Evolutionary conservation across 805 yeast genomes (phyloP).

Genomic region (Jamesozyma rosinii): DNA sequence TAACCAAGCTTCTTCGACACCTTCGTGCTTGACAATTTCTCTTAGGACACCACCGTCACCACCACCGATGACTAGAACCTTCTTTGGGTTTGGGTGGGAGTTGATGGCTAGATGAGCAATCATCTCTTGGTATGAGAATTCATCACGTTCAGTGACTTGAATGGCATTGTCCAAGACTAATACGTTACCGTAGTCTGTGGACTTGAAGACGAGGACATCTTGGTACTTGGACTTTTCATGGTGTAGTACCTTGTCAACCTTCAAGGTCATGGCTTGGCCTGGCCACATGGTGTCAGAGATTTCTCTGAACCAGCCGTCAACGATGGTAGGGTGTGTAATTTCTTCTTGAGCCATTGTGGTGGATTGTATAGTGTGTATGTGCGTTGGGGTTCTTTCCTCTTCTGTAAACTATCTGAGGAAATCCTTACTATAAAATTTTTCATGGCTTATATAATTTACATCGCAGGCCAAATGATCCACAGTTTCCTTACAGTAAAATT

Average conservation of each 20-base stretch:
- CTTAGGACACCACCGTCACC: conserved; percentile 98
- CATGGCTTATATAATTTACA: too few relatives aligned
- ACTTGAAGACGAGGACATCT: conserved; percentile 87
- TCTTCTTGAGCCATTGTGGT: conserved; percentile 14
- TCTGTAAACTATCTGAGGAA: too few relatives aligned
- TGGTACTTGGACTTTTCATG: conserved; percentile 83
- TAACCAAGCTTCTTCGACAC: conserved; percentile 79
- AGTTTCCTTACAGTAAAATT: too few relatives aligned
- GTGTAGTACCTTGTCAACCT: conserved; percentile 79
- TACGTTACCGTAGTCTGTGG: conserved; percentile 90
- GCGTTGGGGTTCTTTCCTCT: too few relatives aligned
- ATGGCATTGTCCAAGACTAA: conserved; percentile 89
- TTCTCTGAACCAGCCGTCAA: conserved; percentile 93
- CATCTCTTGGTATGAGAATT: conserved; percentile 97
- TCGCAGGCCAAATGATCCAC: too few relatives aligned
- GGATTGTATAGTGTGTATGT: not conserved
- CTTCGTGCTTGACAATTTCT: conserved; percentile 82
- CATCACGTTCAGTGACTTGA: conserved; percentile 95
- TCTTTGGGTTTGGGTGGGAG: conserved; percentile 91
- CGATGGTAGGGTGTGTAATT: conserved; percentile 37
- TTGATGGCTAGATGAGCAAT: conserved; percentile 86
- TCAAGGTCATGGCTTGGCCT: conserved; percentile 91
- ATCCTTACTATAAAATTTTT: too few relatives aligned
- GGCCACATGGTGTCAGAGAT: conserved; percentile 96
- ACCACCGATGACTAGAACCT: conserved; percentile 91